Evolutionary conservation across 2,329 filamentous ascomycete species (phyloP).

Genomic region (Ceratocystis colombiana): DNA sequence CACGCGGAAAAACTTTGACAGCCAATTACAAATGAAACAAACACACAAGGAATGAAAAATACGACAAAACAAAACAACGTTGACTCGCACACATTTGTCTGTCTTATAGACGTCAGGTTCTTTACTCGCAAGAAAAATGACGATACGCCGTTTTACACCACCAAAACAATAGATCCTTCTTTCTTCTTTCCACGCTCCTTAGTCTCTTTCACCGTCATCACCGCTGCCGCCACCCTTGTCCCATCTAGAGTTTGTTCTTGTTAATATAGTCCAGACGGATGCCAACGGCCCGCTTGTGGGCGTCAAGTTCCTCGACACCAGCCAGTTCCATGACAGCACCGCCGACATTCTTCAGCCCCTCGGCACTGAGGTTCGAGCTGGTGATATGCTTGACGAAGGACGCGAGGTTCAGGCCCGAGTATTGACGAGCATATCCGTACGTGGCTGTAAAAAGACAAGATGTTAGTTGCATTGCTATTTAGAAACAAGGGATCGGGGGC

Average conservation of each 20-base stretch:
- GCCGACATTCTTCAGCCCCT: slow-evolving; percentile 78
- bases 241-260: slow-evolving; percentile 26
- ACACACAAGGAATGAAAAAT: neutral
- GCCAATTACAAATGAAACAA: neutral
- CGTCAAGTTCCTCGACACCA: slow-evolving; percentile 87
- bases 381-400: slow-evolving; percentile 99
- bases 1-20: neutral
- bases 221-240: no score
- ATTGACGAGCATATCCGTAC: slow-evolving; percentile 96
- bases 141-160: neutral
- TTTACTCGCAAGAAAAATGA: neutral
- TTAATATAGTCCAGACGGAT: slow-evolving; percentile 57
- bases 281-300: slow-evolving; percentile 79
- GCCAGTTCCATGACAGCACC: slow-evolving; percentile 89
- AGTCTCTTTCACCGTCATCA: neutral
- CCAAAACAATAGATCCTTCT: neutral
- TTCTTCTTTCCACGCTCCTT: neutral
- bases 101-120: neutral
- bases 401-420: slow-evolving; percentile 90
- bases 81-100: neutral
- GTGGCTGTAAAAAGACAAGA: slow-evolving; percentile 53
- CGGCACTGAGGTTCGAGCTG: slow-evolving; percentile 74
- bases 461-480: slow-evolving; percentile 26
- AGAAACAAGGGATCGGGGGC: neutral
- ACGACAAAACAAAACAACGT: neutral